Conservation (phyloP, 441 rosid genomes). For the Jatropha podagrica region DNA sequence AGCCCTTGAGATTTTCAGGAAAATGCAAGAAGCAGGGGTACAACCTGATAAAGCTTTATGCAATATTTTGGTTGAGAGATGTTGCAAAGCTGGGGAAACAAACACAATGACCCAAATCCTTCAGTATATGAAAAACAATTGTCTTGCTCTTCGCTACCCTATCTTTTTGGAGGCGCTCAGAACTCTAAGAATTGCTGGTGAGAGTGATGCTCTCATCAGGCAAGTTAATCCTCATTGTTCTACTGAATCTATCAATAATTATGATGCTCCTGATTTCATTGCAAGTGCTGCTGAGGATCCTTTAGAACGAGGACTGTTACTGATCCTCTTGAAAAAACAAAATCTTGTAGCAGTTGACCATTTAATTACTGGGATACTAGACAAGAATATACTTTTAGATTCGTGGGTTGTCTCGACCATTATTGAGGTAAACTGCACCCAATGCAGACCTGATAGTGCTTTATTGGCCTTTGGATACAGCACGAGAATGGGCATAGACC, state of each 20-base stretch:
- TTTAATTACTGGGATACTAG: conserved; percentile 42
- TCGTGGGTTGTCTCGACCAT: conserved; percentile 47
- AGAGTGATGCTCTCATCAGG: conserved; percentile 55
- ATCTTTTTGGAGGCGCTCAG: conserved; percentile 54
- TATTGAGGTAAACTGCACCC: conserved; percentile 43
- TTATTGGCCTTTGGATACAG: conserved; percentile 62
- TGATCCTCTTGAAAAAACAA: conserved; percentile 58
- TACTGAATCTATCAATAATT: conserved; percentile 27
- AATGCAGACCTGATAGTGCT: conserved; percentile 52
- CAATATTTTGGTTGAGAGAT: conserved; percentile 70
- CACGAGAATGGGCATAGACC: conserved; percentile 41
- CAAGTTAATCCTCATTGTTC: conserved; percentile 72
- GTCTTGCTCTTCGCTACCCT: conserved; percentile 62
- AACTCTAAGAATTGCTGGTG: conserved; percentile 46
- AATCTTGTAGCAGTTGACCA: conserved; percentile 58
- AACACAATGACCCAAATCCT: conserved; percentile 49
- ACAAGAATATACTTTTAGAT: conserved; percentile 43
- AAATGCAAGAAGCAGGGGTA: conserved; percentile 79
- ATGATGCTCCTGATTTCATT: conserved; percentile 18
- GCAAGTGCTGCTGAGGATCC: conserved; percentile 28
- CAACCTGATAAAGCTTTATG: conserved; percentile 90
- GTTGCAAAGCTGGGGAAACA: conserved; percentile 54
- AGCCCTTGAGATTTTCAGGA: conserved; percentile 66
- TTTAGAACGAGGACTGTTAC: conserved; percentile 42
- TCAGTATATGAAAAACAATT: conserved; percentile 57